phyloP scores from a whole-genome alignment of 331 rosid species.

The Arachis monticola region DNA sequence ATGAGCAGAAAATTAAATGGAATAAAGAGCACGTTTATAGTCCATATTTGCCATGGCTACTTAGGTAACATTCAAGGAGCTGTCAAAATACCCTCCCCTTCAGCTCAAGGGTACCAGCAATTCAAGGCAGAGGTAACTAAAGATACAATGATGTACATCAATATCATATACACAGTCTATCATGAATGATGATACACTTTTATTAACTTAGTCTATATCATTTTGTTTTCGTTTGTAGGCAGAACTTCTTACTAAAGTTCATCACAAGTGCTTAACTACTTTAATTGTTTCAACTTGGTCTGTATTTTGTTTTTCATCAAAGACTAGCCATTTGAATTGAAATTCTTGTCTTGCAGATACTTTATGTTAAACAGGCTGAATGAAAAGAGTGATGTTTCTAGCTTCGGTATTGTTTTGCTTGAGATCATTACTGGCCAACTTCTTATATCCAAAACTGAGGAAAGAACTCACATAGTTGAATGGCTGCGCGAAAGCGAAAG shows the following conservation, averaged over 20 bases:
- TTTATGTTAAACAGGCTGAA: conserved; percentile 41
- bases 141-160: not conserved
- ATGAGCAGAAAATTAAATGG: too few species aligned
- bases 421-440: conserved; percentile 58
- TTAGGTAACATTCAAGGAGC: conserved; percentile 50
- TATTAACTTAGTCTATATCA: not conserved
- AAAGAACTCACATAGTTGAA: conserved; percentile 47
- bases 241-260: conserved; percentile 56
- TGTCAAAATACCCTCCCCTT: conserved; percentile 61
- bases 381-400: conserved; percentile 74
- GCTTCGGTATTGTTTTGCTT: conserved; percentile 64
- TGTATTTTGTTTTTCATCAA: not conserved
- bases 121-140: conserved; percentile 60
- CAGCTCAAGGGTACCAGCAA: conserved; percentile 56
- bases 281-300: conserved; percentile 33
- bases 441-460: conserved; percentile 44
- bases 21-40: not conserved
- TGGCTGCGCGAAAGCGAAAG: conserved; percentile 40
- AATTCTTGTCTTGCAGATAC: conserved; percentile 51
- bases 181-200: not conserved
- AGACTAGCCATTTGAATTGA: not conserved
- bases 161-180: not conserved
- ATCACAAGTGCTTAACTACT: conserved; percentile 62
- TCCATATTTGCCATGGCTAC: conserved; percentile 38
- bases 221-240: conserved; percentile 39